Evolutionary conservation across 176 grass and related monocot genomes (phyloP).

Genomic region (sorghum (Sorghum bicolor)): DNA sequence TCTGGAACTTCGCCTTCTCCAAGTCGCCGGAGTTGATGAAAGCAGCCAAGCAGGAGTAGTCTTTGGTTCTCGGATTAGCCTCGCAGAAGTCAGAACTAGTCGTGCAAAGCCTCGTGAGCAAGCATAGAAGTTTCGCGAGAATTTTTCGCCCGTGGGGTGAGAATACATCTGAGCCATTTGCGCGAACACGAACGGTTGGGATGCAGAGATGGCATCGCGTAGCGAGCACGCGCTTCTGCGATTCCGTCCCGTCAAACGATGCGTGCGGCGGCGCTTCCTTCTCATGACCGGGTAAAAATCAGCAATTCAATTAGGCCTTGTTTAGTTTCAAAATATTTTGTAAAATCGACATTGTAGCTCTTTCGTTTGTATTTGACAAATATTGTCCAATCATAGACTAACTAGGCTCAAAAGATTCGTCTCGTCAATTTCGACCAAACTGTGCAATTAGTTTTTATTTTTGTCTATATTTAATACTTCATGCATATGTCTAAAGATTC

Average conservation of each 20-base stretch:
- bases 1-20: neutral
- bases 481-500: too few species aligned
- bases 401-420: too few species aligned
- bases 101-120: neutral
- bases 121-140: conserved; percentile 2
- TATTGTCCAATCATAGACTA: too few species aligned
- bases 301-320: too few species aligned
- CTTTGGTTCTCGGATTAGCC: neutral
- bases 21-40: conserved; percentile 4
- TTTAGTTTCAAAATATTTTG: too few species aligned
- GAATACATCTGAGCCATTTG: conserved; percentile 2
- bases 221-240: conserved; percentile 21
- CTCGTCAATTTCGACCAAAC: too few species aligned
- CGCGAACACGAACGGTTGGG: neutral
- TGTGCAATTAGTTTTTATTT: too few species aligned
- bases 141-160: neutral
- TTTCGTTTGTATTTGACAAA: too few species aligned
- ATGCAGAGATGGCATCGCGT: conserved; percentile 36
- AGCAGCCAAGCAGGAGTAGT: neutral
- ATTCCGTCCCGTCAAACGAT: neutral
- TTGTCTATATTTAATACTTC: too few species aligned
- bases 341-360: too few species aligned
- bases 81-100: neutral
- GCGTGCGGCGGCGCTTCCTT: neutral
- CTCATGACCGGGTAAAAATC: too few species aligned